These are phyloP conservation scores for Primulina eburnea DNA, from an alignment of 257 asterid species.

Conservation along the genomic window DNA sequence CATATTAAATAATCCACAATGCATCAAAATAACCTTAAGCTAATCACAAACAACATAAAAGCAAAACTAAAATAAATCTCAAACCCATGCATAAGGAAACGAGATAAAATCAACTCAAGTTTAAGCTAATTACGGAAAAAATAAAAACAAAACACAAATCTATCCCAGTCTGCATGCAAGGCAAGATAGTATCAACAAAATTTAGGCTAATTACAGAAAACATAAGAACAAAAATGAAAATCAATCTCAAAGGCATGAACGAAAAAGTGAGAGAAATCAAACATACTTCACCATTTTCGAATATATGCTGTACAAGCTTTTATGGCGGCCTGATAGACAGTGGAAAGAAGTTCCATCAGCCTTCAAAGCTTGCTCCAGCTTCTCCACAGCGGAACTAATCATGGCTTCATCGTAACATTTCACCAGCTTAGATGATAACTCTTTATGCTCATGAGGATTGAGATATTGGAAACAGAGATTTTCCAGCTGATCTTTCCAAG, in stretches of 20 bases:
- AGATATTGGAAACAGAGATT: conserved; percentile 78
- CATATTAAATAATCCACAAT: neutral
- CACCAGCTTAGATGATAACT: conserved; percentile 62
- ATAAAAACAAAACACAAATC: conserved; percentile 31
- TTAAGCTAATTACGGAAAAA: conserved; percentile 19
- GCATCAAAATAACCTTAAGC: neutral
- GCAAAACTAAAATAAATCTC: conserved; percentile 39
- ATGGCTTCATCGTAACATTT: conserved; percentile 64
- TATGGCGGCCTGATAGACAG: conserved; percentile 74
- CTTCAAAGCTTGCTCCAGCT: conserved; percentile 64
- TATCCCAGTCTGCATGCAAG: conserved; percentile 43
- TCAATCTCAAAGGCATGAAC: neutral
- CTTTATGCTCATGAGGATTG: conserved; percentile 69
- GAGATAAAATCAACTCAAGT: conserved; percentile 40
- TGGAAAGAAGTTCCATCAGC: conserved; percentile 53
- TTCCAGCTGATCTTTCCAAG: conserved; percentile 94
- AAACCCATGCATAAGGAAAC: conserved; percentile 39
- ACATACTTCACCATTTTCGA: conserved; percentile 84
- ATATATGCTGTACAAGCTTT: conserved; percentile 88
- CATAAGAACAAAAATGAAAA: neutral
- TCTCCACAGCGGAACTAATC: conserved; percentile 62
- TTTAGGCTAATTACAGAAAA: conserved; percentile 28
- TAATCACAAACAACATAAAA: neutral
- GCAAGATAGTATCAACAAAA: conserved; percentile 46
- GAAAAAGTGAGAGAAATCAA: conserved; percentile 4